These are phyloP conservation scores for Arthrobotrys megalospora DNA, from an alignment of 2,329 filamentous ascomycete species.

Conservation along the genomic window DNA sequence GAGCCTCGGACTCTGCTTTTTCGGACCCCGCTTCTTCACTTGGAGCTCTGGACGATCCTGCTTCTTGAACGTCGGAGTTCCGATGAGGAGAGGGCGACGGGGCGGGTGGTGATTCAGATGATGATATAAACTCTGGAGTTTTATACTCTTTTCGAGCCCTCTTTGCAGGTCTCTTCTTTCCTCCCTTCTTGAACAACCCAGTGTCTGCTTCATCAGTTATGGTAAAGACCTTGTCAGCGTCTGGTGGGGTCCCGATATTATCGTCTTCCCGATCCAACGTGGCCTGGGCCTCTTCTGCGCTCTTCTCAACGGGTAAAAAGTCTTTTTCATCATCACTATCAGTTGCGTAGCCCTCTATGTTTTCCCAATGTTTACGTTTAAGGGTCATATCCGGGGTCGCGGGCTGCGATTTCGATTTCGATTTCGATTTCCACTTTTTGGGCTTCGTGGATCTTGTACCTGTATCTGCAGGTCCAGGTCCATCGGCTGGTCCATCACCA, in stretches of 20 bases:
- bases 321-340: conserved; percentile 27
- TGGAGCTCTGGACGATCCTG: not conserved
- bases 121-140: conserved; percentile 39
- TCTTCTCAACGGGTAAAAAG: not conserved
- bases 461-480: not conserved
- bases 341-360: not conserved
- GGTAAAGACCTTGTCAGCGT: not conserved
- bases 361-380: conserved; percentile 12
- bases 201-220: not conserved
- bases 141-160: conserved; percentile 18
- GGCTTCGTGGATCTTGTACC: conserved; percentile 10
- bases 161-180: not conserved
- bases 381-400: conserved; percentile 1
- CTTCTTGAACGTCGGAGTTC: not conserved
- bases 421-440: not conserved
- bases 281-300: not conserved
- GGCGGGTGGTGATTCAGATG: not conserved
- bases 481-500: not conserved
- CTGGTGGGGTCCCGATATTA: not conserved
- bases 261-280: not conserved
- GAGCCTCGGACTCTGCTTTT: not conserved
- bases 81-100: not conserved
- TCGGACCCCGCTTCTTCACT: not conserved
- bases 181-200: not conserved
- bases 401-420: not conserved